A percentile compares a stretch with the other conserved stretches of the same genome.
Evolutionary conservation across 352 stramenopile genomes (phyloP).

Genomic region (Pythium phragmitis): DNA sequence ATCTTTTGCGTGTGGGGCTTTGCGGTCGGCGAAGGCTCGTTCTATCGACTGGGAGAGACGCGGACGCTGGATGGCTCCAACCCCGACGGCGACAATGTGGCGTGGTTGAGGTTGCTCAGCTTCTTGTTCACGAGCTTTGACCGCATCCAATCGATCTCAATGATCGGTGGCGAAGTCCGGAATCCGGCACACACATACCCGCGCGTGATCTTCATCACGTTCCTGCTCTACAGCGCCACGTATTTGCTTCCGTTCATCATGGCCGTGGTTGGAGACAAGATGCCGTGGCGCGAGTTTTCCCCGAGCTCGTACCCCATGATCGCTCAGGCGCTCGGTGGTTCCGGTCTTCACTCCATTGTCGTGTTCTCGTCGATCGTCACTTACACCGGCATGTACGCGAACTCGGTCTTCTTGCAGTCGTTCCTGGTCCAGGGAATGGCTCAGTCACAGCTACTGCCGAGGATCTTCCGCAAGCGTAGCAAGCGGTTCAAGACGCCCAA

Average conservation of each 20-base stretch:
- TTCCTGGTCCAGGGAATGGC: slow-evolving; percentile 65
- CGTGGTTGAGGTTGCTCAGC: slow-evolving; percentile 87
- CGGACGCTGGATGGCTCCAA: not conserved
- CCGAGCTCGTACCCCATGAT: too few species aligned
- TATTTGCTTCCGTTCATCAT: slow-evolving; percentile 15
- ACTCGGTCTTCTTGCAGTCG: slow-evolving; percentile 51
- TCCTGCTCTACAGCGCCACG: slow-evolving; percentile 51
- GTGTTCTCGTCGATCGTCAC: too few species aligned
- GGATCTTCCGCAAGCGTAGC: slow-evolving; percentile 41
- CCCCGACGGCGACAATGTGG: slow-evolving; percentile 1
- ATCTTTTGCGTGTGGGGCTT: slow-evolving; percentile 38
- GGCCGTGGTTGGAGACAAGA: not conserved
- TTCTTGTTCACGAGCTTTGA: slow-evolving; percentile 95
- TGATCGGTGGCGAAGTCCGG: slow-evolving; percentile 82
- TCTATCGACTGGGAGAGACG: not conserved
- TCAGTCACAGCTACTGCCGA: slow-evolving; percentile 65
- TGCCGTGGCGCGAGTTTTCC: too few species aligned
- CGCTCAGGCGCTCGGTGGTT: too few species aligned
- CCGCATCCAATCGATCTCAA: slow-evolving; percentile 78
- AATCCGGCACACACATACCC: slow-evolving; percentile 41
- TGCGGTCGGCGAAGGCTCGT: not conserved
- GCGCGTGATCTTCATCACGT: slow-evolving; percentile 66
- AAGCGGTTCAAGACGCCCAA: too few species aligned
- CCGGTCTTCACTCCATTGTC: too few species aligned
- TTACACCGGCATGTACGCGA: too few species aligned